These are phyloP conservation scores for Populus nigra DNA, from an alignment of 345 rosid species.

Conservation along the genomic window DNA sequence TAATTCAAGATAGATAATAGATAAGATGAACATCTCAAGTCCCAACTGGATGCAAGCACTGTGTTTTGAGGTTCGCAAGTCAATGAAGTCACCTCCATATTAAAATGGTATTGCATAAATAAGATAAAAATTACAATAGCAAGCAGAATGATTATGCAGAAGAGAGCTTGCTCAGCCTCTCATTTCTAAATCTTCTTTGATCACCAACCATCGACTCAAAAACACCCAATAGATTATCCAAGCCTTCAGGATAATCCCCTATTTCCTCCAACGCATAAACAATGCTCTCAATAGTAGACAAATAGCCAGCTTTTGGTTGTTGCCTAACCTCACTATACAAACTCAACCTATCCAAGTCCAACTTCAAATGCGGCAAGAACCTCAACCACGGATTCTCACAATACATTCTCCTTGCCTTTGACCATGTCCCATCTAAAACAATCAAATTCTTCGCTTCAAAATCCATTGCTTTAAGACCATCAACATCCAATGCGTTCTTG, in stretches of 20 bases:
- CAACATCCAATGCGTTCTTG: conserved; percentile 45
- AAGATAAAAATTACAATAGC: background rate
- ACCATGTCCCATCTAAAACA: conserved; percentile 87
- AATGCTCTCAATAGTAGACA: conserved; percentile 84
- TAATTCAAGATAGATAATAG: too few relatives aligned
- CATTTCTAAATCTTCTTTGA: conserved; percentile 65
- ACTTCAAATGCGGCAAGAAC: conserved; percentile 69
- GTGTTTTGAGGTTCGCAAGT: too few relatives aligned
- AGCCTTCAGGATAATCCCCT: conserved; percentile 44
- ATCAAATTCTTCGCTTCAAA: conserved; percentile 60
- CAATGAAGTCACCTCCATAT: background rate
- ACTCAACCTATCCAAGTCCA: conserved; percentile 56
- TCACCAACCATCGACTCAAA: conserved; percentile 76
- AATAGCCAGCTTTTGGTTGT: conserved; percentile 71
- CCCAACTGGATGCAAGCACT: too few relatives aligned
- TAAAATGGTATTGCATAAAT: background rate
- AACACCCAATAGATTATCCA: conserved; percentile 65
- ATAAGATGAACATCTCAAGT: too few relatives aligned
- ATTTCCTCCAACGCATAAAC: conserved; percentile 61
- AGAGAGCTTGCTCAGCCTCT: conserved; percentile 37
- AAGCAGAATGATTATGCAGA: background rate
- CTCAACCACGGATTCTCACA: conserved; percentile 87
- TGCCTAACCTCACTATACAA: conserved; percentile 67
- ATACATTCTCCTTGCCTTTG: conserved; percentile 74
- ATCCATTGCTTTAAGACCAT: conserved; percentile 40